phyloP scores from a whole-genome alignment of 495 filamentous ascomycete genomes.

The Annulohypoxylon stygium region DNA sequence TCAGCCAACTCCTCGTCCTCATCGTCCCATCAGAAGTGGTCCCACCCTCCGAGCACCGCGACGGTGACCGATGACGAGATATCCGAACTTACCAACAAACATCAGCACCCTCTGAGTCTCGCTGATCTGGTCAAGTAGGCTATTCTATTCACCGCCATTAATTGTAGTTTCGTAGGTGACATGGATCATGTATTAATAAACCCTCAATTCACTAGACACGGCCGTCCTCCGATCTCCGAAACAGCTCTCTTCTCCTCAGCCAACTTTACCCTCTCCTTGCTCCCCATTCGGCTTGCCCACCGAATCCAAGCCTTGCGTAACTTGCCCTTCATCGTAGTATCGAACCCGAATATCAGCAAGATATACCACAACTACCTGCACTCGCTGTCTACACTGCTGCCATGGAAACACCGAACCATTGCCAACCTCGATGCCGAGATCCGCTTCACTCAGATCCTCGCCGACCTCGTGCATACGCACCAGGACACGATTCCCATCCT shows the following conservation, averaged over 20 bases:
- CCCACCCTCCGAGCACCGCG: constrained; percentile 55
- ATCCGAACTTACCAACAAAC: constrained; percentile 78
- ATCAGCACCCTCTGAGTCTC: constrained; percentile 83
- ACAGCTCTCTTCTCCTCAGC: constrained; percentile 86
- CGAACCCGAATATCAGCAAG: constrained; percentile 89
- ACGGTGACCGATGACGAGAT: constrained; percentile 74
- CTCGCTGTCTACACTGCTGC: constrained; percentile 87
- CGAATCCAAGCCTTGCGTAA: constrained; percentile 92
- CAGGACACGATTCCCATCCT: constrained; percentile 93
- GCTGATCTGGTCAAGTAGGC: constrained; percentile 87
- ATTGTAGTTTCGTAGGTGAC: constrained; percentile 13
- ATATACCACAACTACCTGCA: constrained; percentile 97
- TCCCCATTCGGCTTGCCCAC: constrained; percentile 93
- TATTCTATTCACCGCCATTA: constrained; percentile 24
- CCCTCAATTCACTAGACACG: constrained; percentile 69
- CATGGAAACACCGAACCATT: constrained; percentile 80
- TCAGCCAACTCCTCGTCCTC: constrained; percentile 32
- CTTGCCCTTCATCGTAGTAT: constrained; percentile 96
- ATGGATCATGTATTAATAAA: constrained; percentile 21
- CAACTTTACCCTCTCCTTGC: constrained; percentile 92
- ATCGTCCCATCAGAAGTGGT: constrained; percentile 53
- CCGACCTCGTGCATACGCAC: constrained; percentile 93
- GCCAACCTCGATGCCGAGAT: constrained; percentile 88
- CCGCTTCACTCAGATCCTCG: constrained; percentile 89
- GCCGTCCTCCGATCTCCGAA: constrained; percentile 86